These are phyloP conservation scores for Adansonia grandidieri DNA, from an alignment of 441 rosid species.

Conservation along the genomic window DNA sequence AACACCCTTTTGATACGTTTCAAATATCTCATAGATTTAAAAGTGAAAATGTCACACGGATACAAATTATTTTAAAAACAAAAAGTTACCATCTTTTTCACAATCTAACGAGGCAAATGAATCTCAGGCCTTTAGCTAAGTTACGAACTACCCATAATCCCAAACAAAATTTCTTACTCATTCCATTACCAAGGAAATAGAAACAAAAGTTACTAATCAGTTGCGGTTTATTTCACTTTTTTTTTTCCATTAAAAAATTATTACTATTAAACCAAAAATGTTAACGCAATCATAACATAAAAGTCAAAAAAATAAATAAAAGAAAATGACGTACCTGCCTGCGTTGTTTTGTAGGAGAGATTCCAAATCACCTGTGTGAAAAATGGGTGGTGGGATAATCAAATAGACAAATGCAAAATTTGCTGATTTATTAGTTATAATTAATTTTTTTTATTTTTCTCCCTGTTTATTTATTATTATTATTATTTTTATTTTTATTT, in stretches of 20 bases:
- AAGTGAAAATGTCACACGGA: not conserved
- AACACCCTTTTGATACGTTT: not conserved
- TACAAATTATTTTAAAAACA: not conserved
- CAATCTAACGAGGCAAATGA: not conserved
- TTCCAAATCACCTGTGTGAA: slow-evolving; percentile 8
- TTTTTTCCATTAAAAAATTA: not conserved
- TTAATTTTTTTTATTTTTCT: no score
- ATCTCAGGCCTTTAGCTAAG: not conserved
- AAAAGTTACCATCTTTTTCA: not conserved
- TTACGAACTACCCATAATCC: not conserved
- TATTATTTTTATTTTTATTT: no score
- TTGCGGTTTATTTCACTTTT: not conserved
- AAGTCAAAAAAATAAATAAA: not conserved
- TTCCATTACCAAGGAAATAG: not conserved
- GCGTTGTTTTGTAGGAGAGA: not conserved
- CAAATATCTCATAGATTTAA: not conserved
- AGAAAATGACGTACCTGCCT: slow-evolving; percentile 14
- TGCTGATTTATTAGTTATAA: not conserved
- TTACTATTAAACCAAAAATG: not conserved
- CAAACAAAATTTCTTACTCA: not conserved
- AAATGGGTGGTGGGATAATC: slow-evolving; percentile 22
- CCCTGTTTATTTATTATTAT: not conserved
- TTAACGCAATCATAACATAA: not conserved
- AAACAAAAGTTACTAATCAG: not conserved
- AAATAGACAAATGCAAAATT: slow-evolving; percentile 13